Percentiles rank a stretch among this genome's conserved stretches.
These are phyloP conservation scores for Choiromyces venosus DNA, from an alignment of 495 filamentous ascomycete species.

Conservation along the genomic window DNA sequence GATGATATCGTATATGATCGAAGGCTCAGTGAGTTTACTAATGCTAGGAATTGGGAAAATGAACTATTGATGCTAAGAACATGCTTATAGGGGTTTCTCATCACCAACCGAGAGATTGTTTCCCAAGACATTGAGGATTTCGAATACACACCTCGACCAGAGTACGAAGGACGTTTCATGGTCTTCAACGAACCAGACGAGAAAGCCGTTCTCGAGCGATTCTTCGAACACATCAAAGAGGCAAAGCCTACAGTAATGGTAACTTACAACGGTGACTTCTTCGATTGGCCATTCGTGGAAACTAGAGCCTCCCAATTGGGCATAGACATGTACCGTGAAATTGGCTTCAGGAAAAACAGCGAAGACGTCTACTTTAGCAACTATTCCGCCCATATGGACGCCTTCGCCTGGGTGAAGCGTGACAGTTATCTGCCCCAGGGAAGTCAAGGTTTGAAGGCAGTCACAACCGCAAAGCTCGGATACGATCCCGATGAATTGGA, in stretches of 20 bases:
- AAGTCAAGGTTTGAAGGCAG: conserved; percentile 93
- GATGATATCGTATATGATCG: conserved; percentile 99
- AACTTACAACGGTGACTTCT: conserved; percentile 99
- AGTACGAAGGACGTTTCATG: conserved; percentile 90
- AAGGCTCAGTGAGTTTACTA: conserved; percentile 58
- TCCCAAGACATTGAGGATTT: conserved; percentile 97
- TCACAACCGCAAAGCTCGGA: conserved; percentile 93
- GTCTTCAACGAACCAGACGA: conserved; percentile 98
- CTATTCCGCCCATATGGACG: conserved; percentile 97
- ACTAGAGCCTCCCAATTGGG: conserved; percentile 82
- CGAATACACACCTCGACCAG: conserved; percentile 94
- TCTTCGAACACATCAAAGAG: conserved; percentile 93
- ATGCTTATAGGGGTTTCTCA: conserved; percentile 64
- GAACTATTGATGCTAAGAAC: neutral
- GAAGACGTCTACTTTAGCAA: conserved; percentile 94
- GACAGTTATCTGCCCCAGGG: conserved; percentile 97
- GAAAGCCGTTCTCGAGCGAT: conserved; percentile 77
- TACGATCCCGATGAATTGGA: conserved; percentile 98
- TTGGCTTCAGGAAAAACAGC: conserved; percentile 87
- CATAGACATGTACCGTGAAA: conserved; percentile 99
- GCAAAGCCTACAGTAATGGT: conserved; percentile 92
- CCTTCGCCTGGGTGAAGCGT: conserved; percentile 97
- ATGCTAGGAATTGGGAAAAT: neutral
- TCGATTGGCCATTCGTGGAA: conserved; percentile 99
- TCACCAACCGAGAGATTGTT: conserved; percentile 96